These are phyloP conservation scores for Jasminum sambac DNA, from an alignment of 257 asterid species.

Conservation along the genomic window DNA sequence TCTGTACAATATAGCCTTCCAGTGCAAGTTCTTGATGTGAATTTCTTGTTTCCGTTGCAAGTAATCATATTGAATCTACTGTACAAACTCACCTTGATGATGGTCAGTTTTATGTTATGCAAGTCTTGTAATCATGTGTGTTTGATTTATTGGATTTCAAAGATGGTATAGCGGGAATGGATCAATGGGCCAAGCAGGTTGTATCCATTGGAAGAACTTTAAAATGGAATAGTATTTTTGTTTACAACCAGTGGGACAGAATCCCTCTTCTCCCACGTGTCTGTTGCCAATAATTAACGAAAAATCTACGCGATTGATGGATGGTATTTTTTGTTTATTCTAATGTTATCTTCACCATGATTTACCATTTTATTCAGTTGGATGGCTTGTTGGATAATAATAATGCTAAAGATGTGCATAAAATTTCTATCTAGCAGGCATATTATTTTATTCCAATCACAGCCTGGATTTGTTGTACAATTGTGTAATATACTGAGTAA, in stretches of 20 bases:
- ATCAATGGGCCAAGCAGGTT: background rate
- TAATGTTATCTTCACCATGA: constrained; percentile 1
- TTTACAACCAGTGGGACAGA: background rate
- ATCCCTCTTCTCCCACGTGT: background rate
- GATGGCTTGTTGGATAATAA: constrained; percentile 16
- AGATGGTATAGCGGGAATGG: background rate
- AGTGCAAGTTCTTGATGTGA: background rate
- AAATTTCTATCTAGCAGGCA: background rate
- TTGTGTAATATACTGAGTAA: constrained; percentile 6
- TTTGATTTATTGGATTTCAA: background rate
- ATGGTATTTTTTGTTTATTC: background rate
- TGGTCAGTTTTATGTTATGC: background rate
- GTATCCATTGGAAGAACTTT: background rate
- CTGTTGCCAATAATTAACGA: background rate
- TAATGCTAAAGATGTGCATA: background rate
- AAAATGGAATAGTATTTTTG: too few species aligned
- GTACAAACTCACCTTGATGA: background rate
- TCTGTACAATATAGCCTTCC: background rate
- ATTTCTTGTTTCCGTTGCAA: background rate
- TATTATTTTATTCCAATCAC: background rate
- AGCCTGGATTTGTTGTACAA: constrained; percentile 6
- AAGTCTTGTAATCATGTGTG: background rate
- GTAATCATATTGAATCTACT: background rate
- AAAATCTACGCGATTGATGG: background rate
- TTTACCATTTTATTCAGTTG: constrained; percentile 1